Evolutionary conservation across 352 stramenopile species (phyloP).

Genomic region (Phytopythium helicoides): DNA sequence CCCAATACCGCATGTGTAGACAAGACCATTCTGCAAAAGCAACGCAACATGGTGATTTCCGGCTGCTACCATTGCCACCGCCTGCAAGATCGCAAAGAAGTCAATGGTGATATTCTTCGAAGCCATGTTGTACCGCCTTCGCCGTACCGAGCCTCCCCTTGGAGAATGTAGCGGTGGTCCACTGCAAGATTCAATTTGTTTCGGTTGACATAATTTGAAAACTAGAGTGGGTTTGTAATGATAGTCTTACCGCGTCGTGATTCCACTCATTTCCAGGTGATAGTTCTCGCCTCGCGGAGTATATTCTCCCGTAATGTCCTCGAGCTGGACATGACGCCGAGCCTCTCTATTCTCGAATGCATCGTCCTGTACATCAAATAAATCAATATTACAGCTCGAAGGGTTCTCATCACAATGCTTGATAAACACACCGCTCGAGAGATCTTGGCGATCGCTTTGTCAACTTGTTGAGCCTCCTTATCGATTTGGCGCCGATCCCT

Average conservation of each 20-base stretch:
- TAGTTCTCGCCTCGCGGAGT: constrained; percentile 55
- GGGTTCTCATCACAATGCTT: too few relatives aligned
- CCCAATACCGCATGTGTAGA: constrained; percentile 93
- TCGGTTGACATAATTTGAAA: not conserved
- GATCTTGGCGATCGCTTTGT: constrained; percentile 35
- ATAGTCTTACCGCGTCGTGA: constrained; percentile 60
- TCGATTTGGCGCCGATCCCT: constrained; percentile 27
- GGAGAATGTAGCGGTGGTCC: constrained; percentile 59
- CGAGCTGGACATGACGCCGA: constrained; percentile 50
- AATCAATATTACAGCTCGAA: not conserved
- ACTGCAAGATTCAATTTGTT: constrained; percentile 14
- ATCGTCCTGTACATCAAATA: constrained; percentile 26
- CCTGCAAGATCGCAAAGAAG: constrained; percentile 12
- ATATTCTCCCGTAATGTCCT: constrained; percentile 57
- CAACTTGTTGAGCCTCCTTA: constrained; percentile 23
- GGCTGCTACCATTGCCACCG: constrained; percentile 64
- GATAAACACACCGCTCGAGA: constrained; percentile 22
- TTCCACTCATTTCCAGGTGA: constrained; percentile 67
- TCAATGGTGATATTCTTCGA: not conserved
- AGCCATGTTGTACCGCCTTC: constrained; percentile 23
- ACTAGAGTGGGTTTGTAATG: not conserved
- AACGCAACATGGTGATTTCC: constrained; percentile 82
- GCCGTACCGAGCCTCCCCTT: constrained; percentile 27
- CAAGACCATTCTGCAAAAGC: constrained; percentile 72
- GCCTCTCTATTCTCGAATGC: constrained; percentile 49